These are phyloP conservation scores for Cladosporium sp. DNA, from an alignment of 2,329 filamentous ascomycete genomes.

Conservation along the genomic window DNA sequence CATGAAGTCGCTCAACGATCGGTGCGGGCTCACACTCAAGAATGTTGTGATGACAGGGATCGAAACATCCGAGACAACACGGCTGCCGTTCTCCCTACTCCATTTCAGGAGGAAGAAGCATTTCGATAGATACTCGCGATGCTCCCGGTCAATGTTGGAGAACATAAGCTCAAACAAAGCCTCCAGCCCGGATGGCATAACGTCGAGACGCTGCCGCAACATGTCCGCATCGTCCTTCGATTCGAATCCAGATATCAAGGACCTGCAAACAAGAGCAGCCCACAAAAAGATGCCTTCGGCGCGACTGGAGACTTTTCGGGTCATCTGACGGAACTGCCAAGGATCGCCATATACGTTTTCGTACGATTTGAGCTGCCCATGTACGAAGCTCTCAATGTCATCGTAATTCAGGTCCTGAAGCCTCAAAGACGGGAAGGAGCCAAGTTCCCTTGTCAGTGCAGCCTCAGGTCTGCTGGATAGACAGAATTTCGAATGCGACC, in stretches of 20 bases:
- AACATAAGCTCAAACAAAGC: neutral
- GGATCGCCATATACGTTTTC: neutral
- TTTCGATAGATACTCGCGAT: neutral
- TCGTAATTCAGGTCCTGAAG: conserved; percentile 9
- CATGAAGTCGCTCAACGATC: neutral
- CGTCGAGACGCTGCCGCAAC: neutral
- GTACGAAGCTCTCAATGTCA: neutral
- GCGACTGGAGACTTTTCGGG: neutral
- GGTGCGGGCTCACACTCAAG: neutral
- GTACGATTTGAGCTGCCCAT: neutral
- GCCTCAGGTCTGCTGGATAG: conserved; percentile 9
- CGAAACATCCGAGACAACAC: neutral
- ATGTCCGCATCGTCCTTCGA: neutral
- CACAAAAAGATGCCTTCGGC: conserved; percentile 15
- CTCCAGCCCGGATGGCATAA: neutral
- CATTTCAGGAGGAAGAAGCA: neutral
- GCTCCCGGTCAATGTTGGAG: neutral
- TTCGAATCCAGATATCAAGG: neutral
- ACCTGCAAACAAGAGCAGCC: conserved; percentile 4
- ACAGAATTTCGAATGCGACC: neutral
- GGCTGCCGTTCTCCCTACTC: neutral
- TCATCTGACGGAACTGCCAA: neutral
- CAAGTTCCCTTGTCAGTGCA: neutral
- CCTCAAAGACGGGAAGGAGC: neutral
- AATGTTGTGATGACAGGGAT: neutral